Conservation (phyloP, 129 eudicot genomes). For the Smallanthus sonchifolius region DNA sequence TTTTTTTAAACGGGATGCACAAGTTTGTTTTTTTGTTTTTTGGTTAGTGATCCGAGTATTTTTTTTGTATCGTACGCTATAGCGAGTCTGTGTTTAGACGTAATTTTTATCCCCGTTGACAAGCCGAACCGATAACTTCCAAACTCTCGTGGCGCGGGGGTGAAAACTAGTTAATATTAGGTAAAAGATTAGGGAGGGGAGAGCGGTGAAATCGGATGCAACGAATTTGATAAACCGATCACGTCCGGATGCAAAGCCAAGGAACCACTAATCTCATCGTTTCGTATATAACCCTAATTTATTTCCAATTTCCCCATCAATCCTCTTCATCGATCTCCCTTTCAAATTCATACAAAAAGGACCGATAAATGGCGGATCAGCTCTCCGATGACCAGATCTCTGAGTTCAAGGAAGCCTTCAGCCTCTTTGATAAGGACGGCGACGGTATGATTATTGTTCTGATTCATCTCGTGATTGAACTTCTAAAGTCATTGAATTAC, state of each 20-base stretch:
- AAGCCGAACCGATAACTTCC: too few relatives aligned
- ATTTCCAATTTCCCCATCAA: neutral
- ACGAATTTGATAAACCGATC: neutral
- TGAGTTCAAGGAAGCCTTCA: neutral
- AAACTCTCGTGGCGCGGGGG: too few relatives aligned
- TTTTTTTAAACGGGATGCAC: too few relatives aligned
- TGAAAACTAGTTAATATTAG: too few relatives aligned
- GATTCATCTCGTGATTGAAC: neutral
- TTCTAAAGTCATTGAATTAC: neutral
- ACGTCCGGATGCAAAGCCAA: neutral
- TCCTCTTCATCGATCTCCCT: neutral
- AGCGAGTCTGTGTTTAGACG: too few relatives aligned
- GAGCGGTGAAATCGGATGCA: neutral
- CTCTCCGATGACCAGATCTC: neutral
- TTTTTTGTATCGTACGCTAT: too few relatives aligned
- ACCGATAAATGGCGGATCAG: neutral
- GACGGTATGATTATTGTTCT: neutral
- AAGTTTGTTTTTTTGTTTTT: too few relatives aligned
- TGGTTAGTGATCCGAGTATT: too few relatives aligned
- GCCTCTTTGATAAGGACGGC: neutral
- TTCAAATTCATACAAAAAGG: neutral
- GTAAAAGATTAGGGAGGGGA: too few relatives aligned
- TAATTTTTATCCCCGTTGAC: too few relatives aligned
- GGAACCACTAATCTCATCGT: neutral
- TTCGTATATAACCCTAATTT: neutral